Evolutionary conservation across 345 rosid genomes (phyloP).

Genomic region (Salix koriyanagi): DNA sequence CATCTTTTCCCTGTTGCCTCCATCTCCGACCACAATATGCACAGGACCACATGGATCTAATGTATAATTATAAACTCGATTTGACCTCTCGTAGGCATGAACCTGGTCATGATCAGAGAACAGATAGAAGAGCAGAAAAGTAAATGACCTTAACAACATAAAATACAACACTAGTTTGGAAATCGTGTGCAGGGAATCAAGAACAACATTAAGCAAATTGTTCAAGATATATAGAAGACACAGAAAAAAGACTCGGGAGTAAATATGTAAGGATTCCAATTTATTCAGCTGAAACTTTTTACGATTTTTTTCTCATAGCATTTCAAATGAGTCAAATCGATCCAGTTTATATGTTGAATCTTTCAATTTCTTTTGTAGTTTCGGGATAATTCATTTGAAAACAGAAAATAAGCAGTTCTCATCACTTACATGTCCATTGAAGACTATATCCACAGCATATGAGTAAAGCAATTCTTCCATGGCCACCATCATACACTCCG

Average conservation of each 20-base stretch:
- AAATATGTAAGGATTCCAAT: too few relatives aligned
- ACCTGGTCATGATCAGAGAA: conserved; percentile 44
- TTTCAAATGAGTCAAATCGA: background rate
- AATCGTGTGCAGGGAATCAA: background rate
- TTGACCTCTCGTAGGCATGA: conserved; percentile 90
- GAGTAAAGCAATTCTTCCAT: conserved; percentile 75
- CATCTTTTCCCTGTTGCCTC: conserved; percentile 69
- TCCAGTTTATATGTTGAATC: background rate
- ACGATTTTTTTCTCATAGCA: background rate
- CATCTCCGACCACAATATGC: conserved; percentile 69
- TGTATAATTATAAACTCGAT: conserved; percentile 73
- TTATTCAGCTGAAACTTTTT: too few relatives aligned
- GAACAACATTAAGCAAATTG: background rate
- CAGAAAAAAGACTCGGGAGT: too few relatives aligned
- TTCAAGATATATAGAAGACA: background rate
- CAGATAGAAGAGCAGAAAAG: background rate
- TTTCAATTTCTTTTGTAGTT: background rate
- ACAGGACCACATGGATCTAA: conserved; percentile 85
- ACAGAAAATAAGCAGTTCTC: background rate
- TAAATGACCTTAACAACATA: background rate
- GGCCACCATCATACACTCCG: conserved; percentile 76
- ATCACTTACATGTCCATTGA: conserved; percentile 71
- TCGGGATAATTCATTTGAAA: background rate
- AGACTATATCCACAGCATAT: conserved; percentile 67
- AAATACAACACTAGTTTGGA: background rate